A percentile compares a stretch with the other conserved stretches of the same genome.
These are phyloP conservation scores for Fusarium sp. DNA, from an alignment of 2,329 filamentous ascomycete species.

Conservation along the genomic window DNA sequence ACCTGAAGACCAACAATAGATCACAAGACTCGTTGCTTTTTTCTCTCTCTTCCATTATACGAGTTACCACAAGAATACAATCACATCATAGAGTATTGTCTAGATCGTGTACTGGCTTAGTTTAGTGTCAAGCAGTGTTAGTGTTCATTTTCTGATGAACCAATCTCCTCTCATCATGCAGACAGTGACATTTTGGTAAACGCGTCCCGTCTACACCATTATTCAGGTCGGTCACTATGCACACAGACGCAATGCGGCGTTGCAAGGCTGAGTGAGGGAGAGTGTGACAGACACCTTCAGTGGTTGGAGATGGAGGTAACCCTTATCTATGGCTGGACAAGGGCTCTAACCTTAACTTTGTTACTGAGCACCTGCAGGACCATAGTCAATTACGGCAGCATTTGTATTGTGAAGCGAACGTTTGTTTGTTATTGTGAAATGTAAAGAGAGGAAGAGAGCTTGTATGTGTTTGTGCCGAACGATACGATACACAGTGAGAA, in stretches of 20 bases:
- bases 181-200: neutral
- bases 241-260: neutral
- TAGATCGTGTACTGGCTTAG: neutral
- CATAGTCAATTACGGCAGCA: neutral
- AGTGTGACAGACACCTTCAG: neutral
- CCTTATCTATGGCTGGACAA: slow-evolving; percentile 10
- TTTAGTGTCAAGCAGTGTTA: neutral
- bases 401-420: neutral
- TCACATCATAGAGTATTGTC: neutral
- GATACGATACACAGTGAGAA: neutral
- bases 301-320: slow-evolving; percentile 9
- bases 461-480: neutral
- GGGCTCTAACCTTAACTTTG: slow-evolving; percentile 25
- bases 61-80: neutral
- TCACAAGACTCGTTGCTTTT: neutral
- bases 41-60: neutral
- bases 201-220: neutral
- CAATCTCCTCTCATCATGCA: neutral
- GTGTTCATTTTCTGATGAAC: neutral
- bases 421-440: neutral
- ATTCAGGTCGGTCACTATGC: neutral
- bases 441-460: neutral
- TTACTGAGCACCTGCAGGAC: neutral
- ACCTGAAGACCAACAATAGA: neutral
- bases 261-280: slow-evolving; percentile 14